These are phyloP conservation scores for Curvularia sp. DNA, from an alignment of 2,329 filamentous ascomycete species.

Conservation along the genomic window DNA sequence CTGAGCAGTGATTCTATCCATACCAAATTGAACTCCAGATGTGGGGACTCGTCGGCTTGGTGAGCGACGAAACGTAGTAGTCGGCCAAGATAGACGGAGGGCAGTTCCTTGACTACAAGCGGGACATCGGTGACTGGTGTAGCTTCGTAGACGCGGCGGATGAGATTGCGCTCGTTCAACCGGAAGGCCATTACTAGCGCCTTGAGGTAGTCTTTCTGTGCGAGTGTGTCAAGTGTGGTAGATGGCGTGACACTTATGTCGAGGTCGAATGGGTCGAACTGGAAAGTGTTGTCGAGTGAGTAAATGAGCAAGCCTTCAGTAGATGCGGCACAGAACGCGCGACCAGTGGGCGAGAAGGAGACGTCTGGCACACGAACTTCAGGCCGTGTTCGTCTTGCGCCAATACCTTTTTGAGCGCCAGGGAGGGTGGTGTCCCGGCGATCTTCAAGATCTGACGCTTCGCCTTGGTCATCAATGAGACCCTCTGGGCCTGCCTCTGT, in stretches of 20 bases:
- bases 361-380: conserved; percentile 86
- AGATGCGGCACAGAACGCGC: conserved; percentile 90
- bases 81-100: conserved; percentile 83
- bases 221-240: conserved; percentile 70
- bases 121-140: conserved; percentile 77
- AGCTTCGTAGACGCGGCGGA: conserved; percentile 84
- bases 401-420: conserved; percentile 86
- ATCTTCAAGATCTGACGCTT: conserved; percentile 87
- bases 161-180: conserved; percentile 82
- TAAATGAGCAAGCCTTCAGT: conserved; percentile 95
- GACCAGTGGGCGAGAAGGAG: conserved; percentile 86
- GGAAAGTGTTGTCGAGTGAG: conserved; percentile 80
- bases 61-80: conserved; percentile 86
- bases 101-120: conserved; percentile 79
- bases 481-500: conserved; percentile 87
- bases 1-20: conserved; percentile 87
- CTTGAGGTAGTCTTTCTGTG: conserved; percentile 84
- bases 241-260: conserved; percentile 92
- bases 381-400: conserved; percentile 77
- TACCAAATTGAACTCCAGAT: conserved; percentile 91
- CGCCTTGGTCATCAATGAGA: conserved; percentile 86
- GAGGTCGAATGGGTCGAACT: conserved; percentile 96
- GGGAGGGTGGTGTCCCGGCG: conserved; percentile 80
- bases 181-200: conserved; percentile 97
- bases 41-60: conserved; percentile 87